These are phyloP conservation scores for Wickerhamomyces alni DNA, from an alignment of 805 yeast species.

Conservation along the genomic window DNA sequence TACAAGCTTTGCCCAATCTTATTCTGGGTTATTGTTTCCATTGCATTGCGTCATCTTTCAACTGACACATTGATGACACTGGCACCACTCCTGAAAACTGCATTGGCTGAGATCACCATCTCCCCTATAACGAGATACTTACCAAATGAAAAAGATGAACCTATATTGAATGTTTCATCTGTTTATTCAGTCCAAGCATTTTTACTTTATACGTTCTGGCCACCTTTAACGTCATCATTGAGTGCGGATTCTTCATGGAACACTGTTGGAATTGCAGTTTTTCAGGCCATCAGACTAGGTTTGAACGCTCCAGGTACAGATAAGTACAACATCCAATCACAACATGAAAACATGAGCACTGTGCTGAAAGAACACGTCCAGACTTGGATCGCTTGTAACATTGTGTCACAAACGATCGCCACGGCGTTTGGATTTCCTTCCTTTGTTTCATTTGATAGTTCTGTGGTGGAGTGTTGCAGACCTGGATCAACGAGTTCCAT, in stretches of 20 bases:
- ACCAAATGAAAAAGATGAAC: slow-evolving; percentile 74
- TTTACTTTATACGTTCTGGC: slow-evolving; percentile 87
- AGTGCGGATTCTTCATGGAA: slow-evolving; percentile 97
- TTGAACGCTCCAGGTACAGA: slow-evolving; percentile 68
- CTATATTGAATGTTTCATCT: slow-evolving; percentile 80
- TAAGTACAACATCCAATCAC: slow-evolving; percentile 38
- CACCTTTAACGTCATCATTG: slow-evolving; percentile 88
- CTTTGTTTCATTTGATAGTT: slow-evolving; percentile 76
- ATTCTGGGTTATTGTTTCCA: slow-evolving; percentile 90
- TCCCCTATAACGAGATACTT: slow-evolving; percentile 83
- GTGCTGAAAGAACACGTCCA: slow-evolving; percentile 69
- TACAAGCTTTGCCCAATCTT: slow-evolving; percentile 79
- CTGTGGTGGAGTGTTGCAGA: slow-evolving; percentile 49
- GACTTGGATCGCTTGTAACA: slow-evolving; percentile 93
- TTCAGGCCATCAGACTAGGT: slow-evolving; percentile 90
- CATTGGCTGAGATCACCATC: slow-evolving; percentile 81
- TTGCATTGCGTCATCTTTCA: slow-evolving; percentile 65
- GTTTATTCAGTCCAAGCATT: slow-evolving; percentile 95
- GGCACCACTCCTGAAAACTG: slow-evolving; percentile 65
- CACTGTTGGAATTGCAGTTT: slow-evolving; percentile 87
- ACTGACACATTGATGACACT: slow-evolving; percentile 44
- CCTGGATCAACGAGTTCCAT: slow-evolving; percentile 32
- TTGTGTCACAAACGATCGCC: slow-evolving; percentile 85
- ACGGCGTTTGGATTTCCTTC: slow-evolving; percentile 94
- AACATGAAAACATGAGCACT: slow-evolving; percentile 11